Evolutionary conservation across 2,329 filamentous ascomycete species (phyloP).

Genomic region (Penicillium sp.): DNA sequence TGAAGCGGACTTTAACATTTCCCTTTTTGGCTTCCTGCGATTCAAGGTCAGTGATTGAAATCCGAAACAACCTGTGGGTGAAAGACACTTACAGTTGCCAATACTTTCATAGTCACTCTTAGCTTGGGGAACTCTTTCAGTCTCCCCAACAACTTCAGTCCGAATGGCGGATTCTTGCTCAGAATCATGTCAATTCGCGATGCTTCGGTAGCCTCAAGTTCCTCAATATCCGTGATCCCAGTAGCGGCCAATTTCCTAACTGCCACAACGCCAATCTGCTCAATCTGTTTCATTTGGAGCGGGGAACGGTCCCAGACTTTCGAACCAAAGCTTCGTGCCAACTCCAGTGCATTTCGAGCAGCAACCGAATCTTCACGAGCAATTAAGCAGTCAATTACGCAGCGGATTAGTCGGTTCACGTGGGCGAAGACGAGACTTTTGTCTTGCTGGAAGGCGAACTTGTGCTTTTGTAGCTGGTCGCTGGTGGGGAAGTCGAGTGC

Average conservation of each 20-base stretch:
- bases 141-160: slow-evolving; percentile 66
- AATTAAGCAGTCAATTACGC: slow-evolving; percentile 74
- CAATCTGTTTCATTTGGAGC: slow-evolving; percentile 80
- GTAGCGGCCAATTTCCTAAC: slow-evolving; percentile 72
- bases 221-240: slow-evolving; percentile 71
- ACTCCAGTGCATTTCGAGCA: slow-evolving; percentile 70
- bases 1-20: slow-evolving; percentile 63
- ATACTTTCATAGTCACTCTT: slow-evolving; percentile 57
- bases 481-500: slow-evolving; percentile 64
- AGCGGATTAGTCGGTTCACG: slow-evolving; percentile 70
- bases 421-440: slow-evolving; percentile 68
- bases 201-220: slow-evolving; percentile 68
- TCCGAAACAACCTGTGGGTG: slow-evolving; percentile 18
- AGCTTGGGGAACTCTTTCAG: slow-evolving; percentile 73
- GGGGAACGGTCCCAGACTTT: slow-evolving; percentile 80
- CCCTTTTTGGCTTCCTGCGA: slow-evolving; percentile 38
- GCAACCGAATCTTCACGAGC: slow-evolving; percentile 66
- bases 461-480: slow-evolving; percentile 60
- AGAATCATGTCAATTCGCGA: slow-evolving; percentile 76
- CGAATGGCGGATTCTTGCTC: slow-evolving; percentile 81
- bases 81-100: slow-evolving; percentile 48
- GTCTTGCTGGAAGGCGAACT: slow-evolving; percentile 62
- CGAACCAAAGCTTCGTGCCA: slow-evolving; percentile 75
- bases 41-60: slow-evolving; percentile 16
- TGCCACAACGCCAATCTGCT: slow-evolving; percentile 74